phyloP scores from a whole-genome alignment of 140 eudicot genomes.

The Flaveria floridana region DNA sequence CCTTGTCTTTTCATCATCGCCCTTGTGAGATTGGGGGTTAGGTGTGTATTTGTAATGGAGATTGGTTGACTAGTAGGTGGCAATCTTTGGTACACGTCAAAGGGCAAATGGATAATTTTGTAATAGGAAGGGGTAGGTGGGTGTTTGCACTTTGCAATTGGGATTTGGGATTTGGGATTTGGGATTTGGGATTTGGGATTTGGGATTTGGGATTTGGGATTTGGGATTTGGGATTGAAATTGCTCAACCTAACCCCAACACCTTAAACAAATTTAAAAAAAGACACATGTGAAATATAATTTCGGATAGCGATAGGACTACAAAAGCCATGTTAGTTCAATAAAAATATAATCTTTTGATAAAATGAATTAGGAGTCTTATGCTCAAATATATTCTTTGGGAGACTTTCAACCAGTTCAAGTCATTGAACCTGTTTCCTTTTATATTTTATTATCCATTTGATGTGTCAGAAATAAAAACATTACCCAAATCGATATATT shows the following conservation, averaged over 20 bases:
- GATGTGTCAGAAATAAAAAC: neutral
- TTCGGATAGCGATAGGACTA: neutral
- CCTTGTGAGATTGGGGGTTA: constrained; percentile 13
- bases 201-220: neutral
- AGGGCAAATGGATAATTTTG: constrained; percentile 1
- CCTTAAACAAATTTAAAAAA: too few species aligned
- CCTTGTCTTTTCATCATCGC: constrained; percentile 1
- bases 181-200: too few species aligned
- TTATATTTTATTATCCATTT: neutral
- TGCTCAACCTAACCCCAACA: constrained; percentile 19
- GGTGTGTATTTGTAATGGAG: constrained; percentile 36
- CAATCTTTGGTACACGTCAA: constrained; percentile 24
- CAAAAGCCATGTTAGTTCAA: neutral
- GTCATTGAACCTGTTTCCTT: too few species aligned
- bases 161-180: neutral
- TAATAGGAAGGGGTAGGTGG: constrained; percentile 13
- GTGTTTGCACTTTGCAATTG: neutral
- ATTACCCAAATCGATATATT: neutral
- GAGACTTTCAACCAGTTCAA: too few species aligned
- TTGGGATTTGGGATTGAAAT: too few species aligned
- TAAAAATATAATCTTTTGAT: neutral
- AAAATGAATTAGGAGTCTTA: neutral
- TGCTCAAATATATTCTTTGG: neutral
- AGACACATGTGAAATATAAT: too few species aligned
- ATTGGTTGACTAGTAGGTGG: constrained; percentile 32